phyloP scores from a whole-genome alignment of 805 yeast species.

The Starmerella sp. region DNA sequence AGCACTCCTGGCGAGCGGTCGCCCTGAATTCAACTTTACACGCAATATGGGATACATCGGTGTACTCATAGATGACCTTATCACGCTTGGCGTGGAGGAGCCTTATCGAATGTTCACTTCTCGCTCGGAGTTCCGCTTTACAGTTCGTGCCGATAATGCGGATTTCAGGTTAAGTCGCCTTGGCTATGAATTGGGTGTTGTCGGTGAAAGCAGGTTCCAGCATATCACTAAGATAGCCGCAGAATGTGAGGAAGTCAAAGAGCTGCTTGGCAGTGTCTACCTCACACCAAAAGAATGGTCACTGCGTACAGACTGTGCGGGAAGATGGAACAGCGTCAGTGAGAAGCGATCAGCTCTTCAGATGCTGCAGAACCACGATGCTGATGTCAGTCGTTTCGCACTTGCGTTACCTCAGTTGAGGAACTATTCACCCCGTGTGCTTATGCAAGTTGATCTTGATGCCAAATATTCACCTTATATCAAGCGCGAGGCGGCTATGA shows the following conservation, averaged over 20 bases:
- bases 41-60: slow-evolving; percentile 87
- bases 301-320: slow-evolving; percentile 32
- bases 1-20: slow-evolving; percentile 42
- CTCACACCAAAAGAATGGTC: slow-evolving; percentile 57
- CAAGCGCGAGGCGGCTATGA: slow-evolving; percentile 55
- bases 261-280: slow-evolving; percentile 36
- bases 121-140: slow-evolving; percentile 82
- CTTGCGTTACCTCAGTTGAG: slow-evolving; percentile 32
- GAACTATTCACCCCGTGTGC: slow-evolving; percentile 36
- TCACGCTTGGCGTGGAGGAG: slow-evolving; percentile 91
- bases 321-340: slow-evolving; percentile 39
- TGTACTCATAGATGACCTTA: slow-evolving; percentile 82
- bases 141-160: slow-evolving; percentile 89
- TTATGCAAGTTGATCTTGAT: slow-evolving; percentile 58
- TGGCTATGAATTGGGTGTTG: slow-evolving; percentile 59
- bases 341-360: slow-evolving; percentile 31
- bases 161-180: slow-evolving; percentile 66
- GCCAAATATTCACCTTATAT: slow-evolving; percentile 76
- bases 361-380: slow-evolving; percentile 42
- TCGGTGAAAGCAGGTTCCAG: slow-evolving; percentile 47
- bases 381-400: slow-evolving; percentile 44
- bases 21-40: slow-evolving; percentile 42
- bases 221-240: slow-evolving; percentile 37
- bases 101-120: slow-evolving; percentile 98
- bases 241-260: slow-evolving; percentile 36